Evolutionary conservation across 768 basidiomycete genomes (phyloP), one percentile per base, ranked within the genome.

Genomic region (Lentinula boryana): DNA sequence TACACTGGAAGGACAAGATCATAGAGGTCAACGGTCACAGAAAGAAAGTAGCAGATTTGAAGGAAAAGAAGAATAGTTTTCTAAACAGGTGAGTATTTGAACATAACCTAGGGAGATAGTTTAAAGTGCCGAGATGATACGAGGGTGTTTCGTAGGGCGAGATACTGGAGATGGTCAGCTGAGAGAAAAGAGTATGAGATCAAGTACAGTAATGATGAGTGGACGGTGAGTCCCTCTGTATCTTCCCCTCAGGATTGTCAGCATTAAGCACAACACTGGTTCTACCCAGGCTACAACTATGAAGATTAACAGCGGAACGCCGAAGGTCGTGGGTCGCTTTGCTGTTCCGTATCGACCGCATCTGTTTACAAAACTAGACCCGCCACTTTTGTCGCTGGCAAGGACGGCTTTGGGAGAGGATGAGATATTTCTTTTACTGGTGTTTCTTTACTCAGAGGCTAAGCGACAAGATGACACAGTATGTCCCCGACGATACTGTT

Each of bases 1-100:
- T 84, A 43, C 73, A 80, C 60, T 84, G 82, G 82, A 72, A 72
- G 59, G 80, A 81, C 48, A 79, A 79, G 67, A 68, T 69, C 8
- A 73, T 84, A 31, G 80, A 82, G 66, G 69, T 83, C 7, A 65
- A 70, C 48, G 80, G 81, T 0, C 71, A 75, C 43, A 73, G 70
- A 61, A 78, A 75, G 63, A 67, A 68, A 40, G 62, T 82, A 46
- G 58, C 70, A 4, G 80, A 81, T 44, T 64, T 83, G 32, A 75
- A 77, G 63, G 63, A 73, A 38, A 78, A 70, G 31, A 69, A 74
- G n/a, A 72, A 73, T 5, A 62, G 74, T 4, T 74, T 80, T 56
- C 70, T 74, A 56, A 73, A 72, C 52, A 74, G 70, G 75, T 74
- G 62, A 58, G 72, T 63, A 49, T 2, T 40, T 54, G 18, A 13